Percentiles rank a stretch among this genome's conserved stretches.
These are phyloP conservation scores for Trichoderma sp. DNA, from an alignment of 2,329 filamentous ascomycete genomes.

Conservation along the genomic window DNA sequence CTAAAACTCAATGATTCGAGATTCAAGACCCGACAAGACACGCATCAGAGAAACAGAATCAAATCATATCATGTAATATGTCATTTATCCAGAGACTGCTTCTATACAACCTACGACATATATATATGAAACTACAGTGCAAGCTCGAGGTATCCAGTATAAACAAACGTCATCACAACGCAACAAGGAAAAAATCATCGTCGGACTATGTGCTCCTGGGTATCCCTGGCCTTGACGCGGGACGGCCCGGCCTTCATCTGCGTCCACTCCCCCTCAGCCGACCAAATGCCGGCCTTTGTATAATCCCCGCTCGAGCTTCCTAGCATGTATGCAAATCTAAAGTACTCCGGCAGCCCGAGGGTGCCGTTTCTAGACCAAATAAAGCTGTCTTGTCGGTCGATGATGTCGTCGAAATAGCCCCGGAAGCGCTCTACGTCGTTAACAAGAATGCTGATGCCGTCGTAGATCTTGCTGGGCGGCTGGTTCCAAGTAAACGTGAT, in stretches of 20 bases:
- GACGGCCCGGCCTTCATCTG: slow-evolving; percentile 65
- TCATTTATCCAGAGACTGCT: neutral
- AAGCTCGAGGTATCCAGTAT: neutral
- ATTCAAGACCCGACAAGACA: neutral
- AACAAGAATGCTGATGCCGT: slow-evolving; percentile 77
- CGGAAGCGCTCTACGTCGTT: slow-evolving; percentile 83
- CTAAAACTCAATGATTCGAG: neutral
- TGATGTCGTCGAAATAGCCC: slow-evolving; percentile 65
- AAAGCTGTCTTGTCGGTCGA: slow-evolving; percentile 48
- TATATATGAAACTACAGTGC: neutral
- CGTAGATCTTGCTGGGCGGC: slow-evolving; percentile 54
- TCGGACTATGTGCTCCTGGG: slow-evolving; percentile 28
- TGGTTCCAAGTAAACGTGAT: slow-evolving; percentile 63
- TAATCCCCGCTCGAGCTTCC: slow-evolving; percentile 69
- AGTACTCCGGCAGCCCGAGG: slow-evolving; percentile 64
- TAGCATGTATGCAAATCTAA: slow-evolving; percentile 73
- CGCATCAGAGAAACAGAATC: neutral
- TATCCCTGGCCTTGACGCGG: slow-evolving; percentile 38
- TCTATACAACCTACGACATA: neutral
- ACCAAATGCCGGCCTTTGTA: slow-evolving; percentile 74
- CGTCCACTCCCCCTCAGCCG: slow-evolving; percentile 62
- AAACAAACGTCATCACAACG: neutral
- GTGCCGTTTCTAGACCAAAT: slow-evolving; percentile 58
- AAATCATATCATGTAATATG: neutral
- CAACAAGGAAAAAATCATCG: slow-evolving; percentile 23